A percentile compares a stretch with the other conserved stretches of the same genome.
These are phyloP conservation scores for Apodospora peruviana DNA, from an alignment of 495 filamentous ascomycete species.

Conservation along the genomic window DNA sequence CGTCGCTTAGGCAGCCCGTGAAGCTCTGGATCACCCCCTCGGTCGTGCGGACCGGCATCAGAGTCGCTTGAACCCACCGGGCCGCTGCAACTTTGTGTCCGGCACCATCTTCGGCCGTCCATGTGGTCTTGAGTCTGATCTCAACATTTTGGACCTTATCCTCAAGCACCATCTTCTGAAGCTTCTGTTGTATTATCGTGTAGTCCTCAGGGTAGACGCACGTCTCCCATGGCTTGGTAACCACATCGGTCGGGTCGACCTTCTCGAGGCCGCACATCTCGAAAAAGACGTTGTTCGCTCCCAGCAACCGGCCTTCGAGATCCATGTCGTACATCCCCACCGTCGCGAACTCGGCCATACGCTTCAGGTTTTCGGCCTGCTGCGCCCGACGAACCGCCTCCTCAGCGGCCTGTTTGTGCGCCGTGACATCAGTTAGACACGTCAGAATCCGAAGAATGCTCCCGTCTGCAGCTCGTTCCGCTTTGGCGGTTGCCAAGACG, in stretches of 20 bases:
- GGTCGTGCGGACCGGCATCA: conserved; percentile 27
- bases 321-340: conserved; percentile 46
- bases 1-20: conserved; percentile 33
- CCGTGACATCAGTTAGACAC: conserved; percentile 41
- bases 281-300: conserved; percentile 40
- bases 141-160: conserved; percentile 27
- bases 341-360: conserved; percentile 42
- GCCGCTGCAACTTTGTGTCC: conserved; percentile 24
- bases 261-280: conserved; percentile 36
- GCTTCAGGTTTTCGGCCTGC: conserved; percentile 42
- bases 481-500: conserved; percentile 33
- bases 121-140: conserved; percentile 28
- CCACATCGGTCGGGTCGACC: conserved; percentile 22
- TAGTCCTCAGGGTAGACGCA: conserved; percentile 29
- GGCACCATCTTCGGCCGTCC: conserved; percentile 23
- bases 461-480: conserved; percentile 32
- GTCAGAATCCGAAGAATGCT: conserved; percentile 34
- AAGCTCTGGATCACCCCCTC: conserved; percentile 29
- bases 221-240: conserved; percentile 31
- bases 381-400: conserved; percentile 38
- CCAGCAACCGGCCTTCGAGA: conserved; percentile 34
- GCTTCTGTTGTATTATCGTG: conserved; percentile 16
- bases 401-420: conserved; percentile 35
- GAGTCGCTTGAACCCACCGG: conserved; percentile 28
- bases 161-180: conserved; percentile 21